Percentiles rank a stretch among this genome's conserved stretches.
Conservation (phyloP, 768 basidiomycete species). For the Kwoniella europaea region DNA sequence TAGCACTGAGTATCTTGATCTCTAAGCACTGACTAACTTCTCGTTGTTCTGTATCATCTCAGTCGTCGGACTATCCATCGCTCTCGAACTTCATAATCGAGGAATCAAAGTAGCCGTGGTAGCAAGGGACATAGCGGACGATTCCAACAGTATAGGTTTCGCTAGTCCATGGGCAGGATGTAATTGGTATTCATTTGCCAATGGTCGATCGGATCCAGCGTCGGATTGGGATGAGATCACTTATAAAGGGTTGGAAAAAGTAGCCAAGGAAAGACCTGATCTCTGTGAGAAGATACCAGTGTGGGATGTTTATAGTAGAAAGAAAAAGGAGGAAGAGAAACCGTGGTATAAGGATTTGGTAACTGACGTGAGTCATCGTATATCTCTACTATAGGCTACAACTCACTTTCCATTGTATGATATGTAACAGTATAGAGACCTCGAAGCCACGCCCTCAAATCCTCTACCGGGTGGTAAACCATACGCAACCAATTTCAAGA, state of each 20-base stretch:
- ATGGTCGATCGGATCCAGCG: slow-evolving; percentile 12
- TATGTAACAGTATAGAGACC: slow-evolving; percentile 2
- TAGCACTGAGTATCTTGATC: not conserved
- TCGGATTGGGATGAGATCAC: slow-evolving; percentile 42
- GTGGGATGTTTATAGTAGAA: slow-evolving; percentile 35
- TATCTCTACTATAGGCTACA: too few relatives aligned
- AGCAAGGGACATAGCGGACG: slow-evolving; percentile 57
- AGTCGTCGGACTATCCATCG: slow-evolving; percentile 58
- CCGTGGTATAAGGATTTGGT: slow-evolving; percentile 48
- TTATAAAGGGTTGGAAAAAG: slow-evolving; percentile 35
- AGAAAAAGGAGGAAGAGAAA: slow-evolving; percentile 18
- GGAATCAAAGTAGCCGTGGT: slow-evolving; percentile 52
- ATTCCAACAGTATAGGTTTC: slow-evolving; percentile 47
- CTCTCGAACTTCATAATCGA: slow-evolving; percentile 43
- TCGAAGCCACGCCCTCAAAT: slow-evolving; percentile 6
- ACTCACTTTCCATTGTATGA: too few relatives aligned
- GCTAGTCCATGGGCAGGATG: slow-evolving; percentile 59
- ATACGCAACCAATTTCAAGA: slow-evolving; percentile 57
- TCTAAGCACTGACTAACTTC: not conserved
- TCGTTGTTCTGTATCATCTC: not conserved
- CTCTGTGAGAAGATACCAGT: slow-evolving; percentile 44
- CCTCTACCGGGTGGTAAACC: slow-evolving; percentile 23
- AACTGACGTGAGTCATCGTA: slow-evolving; percentile 32
- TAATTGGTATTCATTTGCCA: slow-evolving; percentile 55
- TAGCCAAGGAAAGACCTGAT: slow-evolving; percentile 46